Evolutionary conservation across 129 eudicot genomes (phyloP).

Genomic region (Smallanthus sonchifolius): DNA sequence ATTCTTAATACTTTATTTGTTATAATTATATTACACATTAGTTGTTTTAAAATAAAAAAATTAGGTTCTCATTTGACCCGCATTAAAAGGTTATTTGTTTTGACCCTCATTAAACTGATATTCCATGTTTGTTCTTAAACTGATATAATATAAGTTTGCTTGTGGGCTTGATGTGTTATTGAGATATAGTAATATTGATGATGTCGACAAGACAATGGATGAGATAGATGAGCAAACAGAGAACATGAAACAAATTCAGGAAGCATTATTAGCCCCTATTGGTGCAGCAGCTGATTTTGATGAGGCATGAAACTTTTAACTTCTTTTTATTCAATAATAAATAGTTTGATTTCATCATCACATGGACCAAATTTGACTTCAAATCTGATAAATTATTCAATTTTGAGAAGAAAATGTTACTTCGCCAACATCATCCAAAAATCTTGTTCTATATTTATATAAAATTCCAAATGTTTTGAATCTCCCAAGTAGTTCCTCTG

Average conservation of each 20-base stretch:
- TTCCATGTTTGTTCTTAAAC: neutral
- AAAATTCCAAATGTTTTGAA: neutral
- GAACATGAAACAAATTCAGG: constrained; percentile 52
- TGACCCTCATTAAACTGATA: neutral
- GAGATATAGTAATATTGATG: constrained; percentile 46
- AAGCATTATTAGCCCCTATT: constrained; percentile 50
- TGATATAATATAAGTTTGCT: neutral
- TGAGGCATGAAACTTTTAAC: constrained; percentile 27
- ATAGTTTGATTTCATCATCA: neutral
- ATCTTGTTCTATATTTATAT: neutral
- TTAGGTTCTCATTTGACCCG: neutral
- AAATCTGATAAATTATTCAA: neutral
- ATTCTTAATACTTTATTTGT: neutral
- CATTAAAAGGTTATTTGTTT: neutral
- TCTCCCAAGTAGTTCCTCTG: neutral
- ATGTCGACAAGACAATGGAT: constrained; percentile 63
- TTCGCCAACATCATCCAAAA: neutral
- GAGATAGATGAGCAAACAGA: constrained; percentile 65
- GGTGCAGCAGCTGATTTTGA: constrained; percentile 64
- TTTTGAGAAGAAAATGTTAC: neutral
- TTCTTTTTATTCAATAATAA: neutral
- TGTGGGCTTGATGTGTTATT: neutral
- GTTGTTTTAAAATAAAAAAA: neutral
- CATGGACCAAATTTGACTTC: neutral
- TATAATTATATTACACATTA: neutral